Evolutionary conservation across 805 yeast species (phyloP).

Genomic region (Candida verbasci): DNA sequence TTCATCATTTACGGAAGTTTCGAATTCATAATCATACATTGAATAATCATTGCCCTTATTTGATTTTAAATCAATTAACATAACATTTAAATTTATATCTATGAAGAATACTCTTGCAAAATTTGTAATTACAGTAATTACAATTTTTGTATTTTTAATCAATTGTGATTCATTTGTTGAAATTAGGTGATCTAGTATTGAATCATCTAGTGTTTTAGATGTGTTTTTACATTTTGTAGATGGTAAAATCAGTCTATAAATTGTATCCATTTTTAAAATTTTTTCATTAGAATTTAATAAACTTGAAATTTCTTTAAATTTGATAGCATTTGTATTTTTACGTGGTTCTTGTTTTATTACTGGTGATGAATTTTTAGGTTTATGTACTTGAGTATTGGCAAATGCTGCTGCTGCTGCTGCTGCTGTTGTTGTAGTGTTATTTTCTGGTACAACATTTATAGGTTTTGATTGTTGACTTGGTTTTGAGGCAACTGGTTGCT

Average conservation of each 20-base stretch:
- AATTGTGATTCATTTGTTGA: constrained; percentile 17
- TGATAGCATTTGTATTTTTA: constrained; percentile 13
- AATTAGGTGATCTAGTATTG: constrained; percentile 29
- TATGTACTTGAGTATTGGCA: constrained; percentile 2
- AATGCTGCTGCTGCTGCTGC: constrained; percentile 10
- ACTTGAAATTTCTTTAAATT: constrained; percentile 29
- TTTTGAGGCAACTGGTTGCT: not conserved
- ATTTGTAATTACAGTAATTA: constrained; percentile 36
- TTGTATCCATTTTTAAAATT: constrained; percentile 36
- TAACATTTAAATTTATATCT: constrained; percentile 29
- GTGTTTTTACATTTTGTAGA: constrained; percentile 15
- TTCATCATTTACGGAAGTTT: constrained; percentile 24
- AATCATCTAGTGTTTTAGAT: constrained; percentile 23
- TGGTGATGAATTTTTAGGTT: constrained; percentile 3
- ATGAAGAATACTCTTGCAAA: constrained; percentile 39
- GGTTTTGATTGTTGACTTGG: constrained; percentile 2
- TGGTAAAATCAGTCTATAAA: constrained; percentile 33
- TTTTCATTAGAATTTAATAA: constrained; percentile 31
- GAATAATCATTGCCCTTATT: constrained; percentile 50
- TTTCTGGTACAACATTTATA: no score
- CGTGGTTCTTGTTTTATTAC: not conserved
- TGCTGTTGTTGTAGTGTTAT: no score
- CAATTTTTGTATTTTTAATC: constrained; percentile 21
- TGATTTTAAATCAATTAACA: constrained; percentile 38
- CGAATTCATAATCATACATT: constrained; percentile 78